Conservation (phyloP, 2,329 filamentous ascomycete species). For the Coniella vitis region DNA sequence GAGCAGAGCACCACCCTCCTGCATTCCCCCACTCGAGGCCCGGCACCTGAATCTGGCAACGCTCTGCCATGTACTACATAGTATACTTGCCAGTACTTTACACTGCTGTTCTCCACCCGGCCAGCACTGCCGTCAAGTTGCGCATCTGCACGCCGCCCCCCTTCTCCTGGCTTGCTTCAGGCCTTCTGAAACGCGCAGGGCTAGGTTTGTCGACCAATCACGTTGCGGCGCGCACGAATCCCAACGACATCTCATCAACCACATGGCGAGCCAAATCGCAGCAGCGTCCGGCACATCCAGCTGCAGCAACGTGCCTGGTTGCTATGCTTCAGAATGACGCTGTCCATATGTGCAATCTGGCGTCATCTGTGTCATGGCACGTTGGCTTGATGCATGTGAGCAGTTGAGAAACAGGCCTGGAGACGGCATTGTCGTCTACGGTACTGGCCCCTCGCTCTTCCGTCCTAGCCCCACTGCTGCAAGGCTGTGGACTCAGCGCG, state of each 20-base stretch:
- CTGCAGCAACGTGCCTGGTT: background rate
- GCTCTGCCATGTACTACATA: too few relatives aligned
- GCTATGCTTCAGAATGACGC: background rate
- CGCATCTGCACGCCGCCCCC: background rate
- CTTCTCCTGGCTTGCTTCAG: constrained; percentile 11
- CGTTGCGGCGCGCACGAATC: background rate
- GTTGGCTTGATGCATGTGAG: too few relatives aligned
- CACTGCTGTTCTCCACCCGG: background rate
- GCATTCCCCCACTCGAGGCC: background rate
- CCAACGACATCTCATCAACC: constrained; percentile 7
- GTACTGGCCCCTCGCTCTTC: background rate
- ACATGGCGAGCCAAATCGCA: constrained; percentile 2
- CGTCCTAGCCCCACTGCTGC: background rate
- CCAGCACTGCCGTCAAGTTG: background rate
- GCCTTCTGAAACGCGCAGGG: constrained; percentile 16
- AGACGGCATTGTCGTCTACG: background rate
- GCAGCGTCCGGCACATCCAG: background rate
- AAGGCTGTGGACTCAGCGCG: background rate
- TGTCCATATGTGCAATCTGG: background rate
- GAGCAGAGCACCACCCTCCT: background rate
- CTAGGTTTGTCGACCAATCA: constrained; percentile 7
- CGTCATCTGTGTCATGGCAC: background rate
- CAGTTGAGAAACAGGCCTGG: background rate
- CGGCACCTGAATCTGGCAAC: too few relatives aligned
- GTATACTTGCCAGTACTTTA: too few relatives aligned